Conservation (phyloP, 257 asterid species). For the Penstemon eatonii region DNA sequence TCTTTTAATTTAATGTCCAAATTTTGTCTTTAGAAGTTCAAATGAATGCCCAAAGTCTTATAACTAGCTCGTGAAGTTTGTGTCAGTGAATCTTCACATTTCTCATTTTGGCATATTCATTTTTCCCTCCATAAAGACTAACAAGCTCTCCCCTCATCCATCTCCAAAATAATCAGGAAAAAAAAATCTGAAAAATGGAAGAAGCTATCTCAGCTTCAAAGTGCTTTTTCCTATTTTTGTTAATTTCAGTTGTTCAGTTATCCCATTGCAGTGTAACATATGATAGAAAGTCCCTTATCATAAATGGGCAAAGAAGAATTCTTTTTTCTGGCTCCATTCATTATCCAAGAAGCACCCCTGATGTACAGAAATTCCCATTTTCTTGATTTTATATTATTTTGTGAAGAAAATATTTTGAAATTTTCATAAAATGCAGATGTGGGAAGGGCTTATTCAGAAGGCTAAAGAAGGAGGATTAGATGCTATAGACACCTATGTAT, state of each 20-base stretch:
- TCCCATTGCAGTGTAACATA: conserved; percentile 71
- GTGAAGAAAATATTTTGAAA: not conserved
- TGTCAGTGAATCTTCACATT: conserved; percentile 39
- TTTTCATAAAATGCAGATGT: conserved; percentile 70
- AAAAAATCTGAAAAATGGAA: conserved; percentile 40
- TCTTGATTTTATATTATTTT: not conserved
- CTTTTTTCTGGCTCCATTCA: conserved; percentile 92
- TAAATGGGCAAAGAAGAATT: conserved; percentile 79
- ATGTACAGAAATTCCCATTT: conserved; percentile 38
- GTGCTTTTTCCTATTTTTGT: conserved; percentile 39
- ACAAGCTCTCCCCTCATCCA: conserved; percentile 2
- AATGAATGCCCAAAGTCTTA: conserved; percentile 21
- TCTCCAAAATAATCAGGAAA: not conserved
- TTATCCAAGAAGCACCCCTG: conserved; percentile 94
- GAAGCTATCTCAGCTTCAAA: conserved; percentile 48
- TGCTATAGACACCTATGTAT: conserved; percentile 86
- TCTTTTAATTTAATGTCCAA: conserved; percentile 10
- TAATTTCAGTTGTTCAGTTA: conserved; percentile 33
- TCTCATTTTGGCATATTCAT: conserved; percentile 25
- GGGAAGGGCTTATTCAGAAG: conserved; percentile 91
- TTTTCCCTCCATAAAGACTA: conserved; percentile 13
- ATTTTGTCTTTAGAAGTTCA: conserved; percentile 21
- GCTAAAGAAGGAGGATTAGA: conserved; percentile 96
- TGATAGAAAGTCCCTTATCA: conserved; percentile 66
- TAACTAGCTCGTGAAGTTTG: conserved; percentile 10